A percentile compares a stretch with the other conserved stretches of the same genome.
These are phyloP conservation scores for Colletotrichum tropicale DNA, from an alignment of 2,329 filamentous ascomycete genomes.

Conservation along the genomic window DNA sequence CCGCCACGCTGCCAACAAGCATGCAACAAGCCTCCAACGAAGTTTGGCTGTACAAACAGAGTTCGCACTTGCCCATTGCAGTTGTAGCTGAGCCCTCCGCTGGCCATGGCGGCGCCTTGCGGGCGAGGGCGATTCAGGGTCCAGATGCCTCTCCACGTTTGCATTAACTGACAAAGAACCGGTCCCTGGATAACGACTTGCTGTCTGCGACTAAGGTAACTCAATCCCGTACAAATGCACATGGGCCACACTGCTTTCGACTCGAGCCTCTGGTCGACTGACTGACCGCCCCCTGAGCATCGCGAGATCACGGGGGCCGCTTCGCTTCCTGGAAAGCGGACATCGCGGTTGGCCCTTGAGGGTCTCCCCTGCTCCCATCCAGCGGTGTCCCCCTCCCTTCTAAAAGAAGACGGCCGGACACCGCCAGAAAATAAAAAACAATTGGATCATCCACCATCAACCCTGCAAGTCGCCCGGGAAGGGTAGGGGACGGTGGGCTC, in stretches of 20 bases:
- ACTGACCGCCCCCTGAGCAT: conserved; percentile 5
- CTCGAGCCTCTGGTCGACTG: not conserved
- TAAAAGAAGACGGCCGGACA: not conserved
- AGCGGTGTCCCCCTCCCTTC: not conserved
- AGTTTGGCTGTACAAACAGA: not conserved
- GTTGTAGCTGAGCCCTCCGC: not conserved
- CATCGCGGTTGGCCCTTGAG: not conserved
- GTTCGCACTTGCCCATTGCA: not conserved
- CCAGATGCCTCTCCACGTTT: not conserved
- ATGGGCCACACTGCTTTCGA: not conserved
- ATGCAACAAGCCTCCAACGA: not conserved
- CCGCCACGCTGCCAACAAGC: not conserved
- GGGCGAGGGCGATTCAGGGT: conserved; percentile 3
- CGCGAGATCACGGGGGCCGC: not conserved
- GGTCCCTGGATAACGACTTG: not conserved
- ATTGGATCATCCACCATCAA: not conserved
- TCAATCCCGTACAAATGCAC: too few species aligned
- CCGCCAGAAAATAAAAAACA: not conserved
- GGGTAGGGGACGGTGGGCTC: not conserved
- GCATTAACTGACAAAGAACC: not conserved
- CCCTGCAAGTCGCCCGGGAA: not conserved
- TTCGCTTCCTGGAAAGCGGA: not conserved
- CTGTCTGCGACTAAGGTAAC: not conserved
- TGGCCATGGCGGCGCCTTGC: not conserved
- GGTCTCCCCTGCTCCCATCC: conserved; percentile 4